Evolutionary conservation across 495 filamentous ascomycete genomes (phyloP).

Genomic region (Penicillium subrubescens): DNA sequence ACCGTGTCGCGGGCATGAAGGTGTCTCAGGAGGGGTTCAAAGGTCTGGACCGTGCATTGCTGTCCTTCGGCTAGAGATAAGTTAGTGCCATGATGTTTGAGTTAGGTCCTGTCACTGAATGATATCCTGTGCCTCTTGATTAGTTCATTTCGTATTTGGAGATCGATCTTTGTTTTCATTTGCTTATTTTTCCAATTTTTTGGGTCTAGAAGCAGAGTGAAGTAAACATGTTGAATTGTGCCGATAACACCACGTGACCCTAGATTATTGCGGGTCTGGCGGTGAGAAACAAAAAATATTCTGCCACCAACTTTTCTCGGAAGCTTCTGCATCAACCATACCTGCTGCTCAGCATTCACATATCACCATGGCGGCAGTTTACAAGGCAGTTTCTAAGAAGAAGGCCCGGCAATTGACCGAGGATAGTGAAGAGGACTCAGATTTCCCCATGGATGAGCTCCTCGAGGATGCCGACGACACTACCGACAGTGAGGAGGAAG

Average conservation of each 20-base stretch:
- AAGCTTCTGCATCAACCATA: constrained; percentile 21
- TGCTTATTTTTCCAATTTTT: no score
- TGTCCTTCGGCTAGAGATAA: background rate
- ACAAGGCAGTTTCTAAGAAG: constrained; percentile 84
- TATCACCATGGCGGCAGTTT: constrained; percentile 83
- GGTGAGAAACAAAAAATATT: constrained; percentile 45
- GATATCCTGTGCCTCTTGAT: no score
- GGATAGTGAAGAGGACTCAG: constrained; percentile 36
- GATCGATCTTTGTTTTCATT: no score
- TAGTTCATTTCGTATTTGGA: no score
- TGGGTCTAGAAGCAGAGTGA: background rate
- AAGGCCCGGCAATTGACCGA: constrained; percentile 38
- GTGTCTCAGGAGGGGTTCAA: constrained; percentile 66
- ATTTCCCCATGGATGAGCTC: constrained; percentile 44
- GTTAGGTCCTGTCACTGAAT: background rate
- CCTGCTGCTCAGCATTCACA: constrained; percentile 11
- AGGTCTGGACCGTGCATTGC: constrained; percentile 45
- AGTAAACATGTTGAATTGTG: background rate
- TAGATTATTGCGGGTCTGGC: constrained; percentile 18
- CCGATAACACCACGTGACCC: constrained; percentile 29
- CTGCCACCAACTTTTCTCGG: constrained; percentile 43
- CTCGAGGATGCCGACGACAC: constrained; percentile 46
- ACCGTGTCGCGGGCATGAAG: constrained; percentile 67
- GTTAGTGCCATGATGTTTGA: no score
- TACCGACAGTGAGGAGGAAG: constrained; percentile 50